phyloP scores from a whole-genome alignment of 768 basidiomycete genomes.

The Artomyces pyxidatus region DNA sequence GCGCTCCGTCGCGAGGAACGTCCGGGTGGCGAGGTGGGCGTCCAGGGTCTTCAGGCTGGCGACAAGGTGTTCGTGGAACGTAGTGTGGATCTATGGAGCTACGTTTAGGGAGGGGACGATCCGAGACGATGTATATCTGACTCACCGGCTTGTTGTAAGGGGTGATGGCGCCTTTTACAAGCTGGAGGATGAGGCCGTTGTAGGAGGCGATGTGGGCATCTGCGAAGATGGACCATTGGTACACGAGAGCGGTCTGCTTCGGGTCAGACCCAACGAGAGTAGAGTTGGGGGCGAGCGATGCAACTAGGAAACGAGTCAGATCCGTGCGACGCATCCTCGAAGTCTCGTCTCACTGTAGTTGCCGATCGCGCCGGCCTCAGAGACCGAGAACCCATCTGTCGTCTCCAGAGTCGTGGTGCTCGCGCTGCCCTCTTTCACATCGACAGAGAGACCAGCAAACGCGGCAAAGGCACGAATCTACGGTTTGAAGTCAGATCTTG shows the following conservation, averaged over 20 bases:
- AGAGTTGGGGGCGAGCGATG: slow-evolving; percentile 65
- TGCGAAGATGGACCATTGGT: slow-evolving; percentile 78
- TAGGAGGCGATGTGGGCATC: slow-evolving; percentile 52
- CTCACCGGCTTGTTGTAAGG: slow-evolving; percentile 83
- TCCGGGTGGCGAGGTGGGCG: slow-evolving; percentile 62
- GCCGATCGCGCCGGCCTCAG: slow-evolving; percentile 75
- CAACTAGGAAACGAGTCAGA: slow-evolving; percentile 42
- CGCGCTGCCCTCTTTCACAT: slow-evolving; percentile 43
- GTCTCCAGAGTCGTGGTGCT: slow-evolving; percentile 79
- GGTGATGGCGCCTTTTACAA: slow-evolving; percentile 38
- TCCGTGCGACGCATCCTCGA: slow-evolving; percentile 52
- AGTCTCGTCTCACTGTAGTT: slow-evolving; percentile 86
- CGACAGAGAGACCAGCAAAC: slow-evolving; percentile 48
- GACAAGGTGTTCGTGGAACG: slow-evolving; percentile 42
- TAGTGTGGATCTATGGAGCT: slow-evolving; percentile 45
- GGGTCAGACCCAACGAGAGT: slow-evolving; percentile 60
- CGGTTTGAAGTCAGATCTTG: neutral
- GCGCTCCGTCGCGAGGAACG: slow-evolving; percentile 90
- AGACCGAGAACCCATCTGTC: slow-evolving; percentile 67
- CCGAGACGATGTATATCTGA: slow-evolving; percentile 8
- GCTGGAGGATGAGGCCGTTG: slow-evolving; percentile 29
- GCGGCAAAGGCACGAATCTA: slow-evolving; percentile 54
- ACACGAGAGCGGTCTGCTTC: slow-evolving; percentile 67
- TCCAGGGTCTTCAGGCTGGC: slow-evolving; percentile 64
- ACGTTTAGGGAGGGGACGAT: neutral